phyloP scores from a whole-genome alignment of 2,329 filamentous ascomycete genomes.

The Rutstroemia sydowiana region DNA sequence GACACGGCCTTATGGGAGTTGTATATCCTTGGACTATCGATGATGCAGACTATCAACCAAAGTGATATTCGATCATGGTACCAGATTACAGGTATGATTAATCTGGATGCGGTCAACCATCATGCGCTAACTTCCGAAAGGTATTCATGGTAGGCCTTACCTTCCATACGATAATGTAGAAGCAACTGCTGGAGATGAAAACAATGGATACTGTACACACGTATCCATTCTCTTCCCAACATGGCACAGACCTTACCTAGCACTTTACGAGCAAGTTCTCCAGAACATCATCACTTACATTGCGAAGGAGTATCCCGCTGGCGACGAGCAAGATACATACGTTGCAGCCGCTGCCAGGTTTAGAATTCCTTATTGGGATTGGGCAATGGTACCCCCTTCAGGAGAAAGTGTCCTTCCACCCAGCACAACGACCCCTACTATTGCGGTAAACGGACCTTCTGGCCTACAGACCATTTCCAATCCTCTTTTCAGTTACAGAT shows the following conservation, averaged over 20 bases:
- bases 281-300: neutral
- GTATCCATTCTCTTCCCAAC: slow-evolving; percentile 24
- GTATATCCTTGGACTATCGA: slow-evolving; percentile 11
- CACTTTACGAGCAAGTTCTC: slow-evolving; percentile 44
- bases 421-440: slow-evolving; percentile 25
- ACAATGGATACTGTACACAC: slow-evolving; percentile 27
- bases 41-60: slow-evolving; percentile 19
- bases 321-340: slow-evolving; percentile 38
- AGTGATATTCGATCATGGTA: slow-evolving; percentile 19
- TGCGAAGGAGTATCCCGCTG: slow-evolving; percentile 18
- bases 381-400: slow-evolving; percentile 37
- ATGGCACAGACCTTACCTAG: slow-evolving; percentile 51
- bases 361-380: slow-evolving; percentile 43
- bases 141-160: slow-evolving; percentile 23
- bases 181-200: slow-evolving; percentile 8
- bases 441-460: slow-evolving; percentile 27
- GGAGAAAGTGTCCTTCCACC: too few species aligned
- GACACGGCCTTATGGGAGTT: slow-evolving; percentile 23
- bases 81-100: slow-evolving; percentile 19
- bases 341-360: slow-evolving; percentile 34
- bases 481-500: slow-evolving; percentile 45
- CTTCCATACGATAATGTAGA: slow-evolving; percentile 21
- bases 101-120: neutral
- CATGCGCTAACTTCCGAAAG: slow-evolving; percentile 3
- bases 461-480: slow-evolving; percentile 35